phyloP scores from a whole-genome alignment of 768 basidiomycete genomes.

The Suillus spraguei region DNA sequence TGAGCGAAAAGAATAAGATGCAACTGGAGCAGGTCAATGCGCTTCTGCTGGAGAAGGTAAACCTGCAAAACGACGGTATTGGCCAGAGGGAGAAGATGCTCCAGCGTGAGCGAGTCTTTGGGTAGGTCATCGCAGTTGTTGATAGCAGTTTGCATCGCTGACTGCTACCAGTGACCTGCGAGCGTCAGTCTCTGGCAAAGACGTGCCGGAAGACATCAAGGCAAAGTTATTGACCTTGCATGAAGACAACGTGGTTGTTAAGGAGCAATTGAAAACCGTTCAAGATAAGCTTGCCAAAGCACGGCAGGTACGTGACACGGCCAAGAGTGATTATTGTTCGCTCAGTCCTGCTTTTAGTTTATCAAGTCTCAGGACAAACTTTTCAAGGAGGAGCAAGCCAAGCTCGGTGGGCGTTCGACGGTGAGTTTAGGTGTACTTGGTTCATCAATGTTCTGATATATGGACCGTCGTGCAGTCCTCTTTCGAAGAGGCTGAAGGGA shows the following conservation, averaged over 20 bases:
- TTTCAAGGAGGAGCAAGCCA: slow-evolving; percentile 79
- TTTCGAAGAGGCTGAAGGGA: slow-evolving; percentile 75
- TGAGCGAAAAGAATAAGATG: slow-evolving; percentile 84
- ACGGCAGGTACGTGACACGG: slow-evolving; percentile 54
- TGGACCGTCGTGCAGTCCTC: slow-evolving; percentile 38
- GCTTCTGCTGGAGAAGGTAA: slow-evolving; percentile 90
- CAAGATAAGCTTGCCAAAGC: slow-evolving; percentile 84
- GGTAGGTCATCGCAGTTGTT: slow-evolving; percentile 45
- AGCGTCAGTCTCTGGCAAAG: slow-evolving; percentile 74
- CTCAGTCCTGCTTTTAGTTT: slow-evolving; percentile 52
- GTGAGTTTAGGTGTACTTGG: slow-evolving; percentile 37
- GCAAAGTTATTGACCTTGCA: slow-evolving; percentile 72
- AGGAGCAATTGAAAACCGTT: slow-evolving; percentile 68
- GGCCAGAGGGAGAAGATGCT: slow-evolving; percentile 86
- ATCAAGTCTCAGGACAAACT: slow-evolving; percentile 92
- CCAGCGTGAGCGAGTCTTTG: slow-evolving; percentile 83
- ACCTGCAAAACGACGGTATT: slow-evolving; percentile 88
- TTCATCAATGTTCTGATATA: slow-evolving; percentile 14
- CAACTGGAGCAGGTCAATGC: slow-evolving; percentile 87
- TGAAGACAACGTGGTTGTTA: slow-evolving; percentile 72
- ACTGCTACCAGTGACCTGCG: slow-evolving; percentile 65
- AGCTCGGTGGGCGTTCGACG: slow-evolving; percentile 46
- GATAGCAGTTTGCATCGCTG: slow-evolving; percentile 5
- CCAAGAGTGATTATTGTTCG: neutral
- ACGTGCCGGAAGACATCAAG: slow-evolving; percentile 83